Evolutionary conservation across 768 basidiomycete genomes (phyloP).

Genomic region (Rhodotorula diobovata): DNA sequence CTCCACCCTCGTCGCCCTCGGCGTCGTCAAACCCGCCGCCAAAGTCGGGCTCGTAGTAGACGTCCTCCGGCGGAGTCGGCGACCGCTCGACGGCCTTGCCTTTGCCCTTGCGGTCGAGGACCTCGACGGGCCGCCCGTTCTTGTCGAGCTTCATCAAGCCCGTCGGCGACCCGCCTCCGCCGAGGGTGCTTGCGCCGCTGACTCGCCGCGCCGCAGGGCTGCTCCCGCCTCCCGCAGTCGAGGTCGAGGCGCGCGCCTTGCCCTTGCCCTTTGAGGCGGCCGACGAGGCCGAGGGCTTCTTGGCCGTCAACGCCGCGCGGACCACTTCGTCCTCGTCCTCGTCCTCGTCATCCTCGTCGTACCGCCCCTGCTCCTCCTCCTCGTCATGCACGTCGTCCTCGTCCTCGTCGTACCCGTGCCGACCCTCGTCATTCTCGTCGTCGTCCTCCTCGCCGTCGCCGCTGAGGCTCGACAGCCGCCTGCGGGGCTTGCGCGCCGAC

Average conservation of each 20-base stretch:
- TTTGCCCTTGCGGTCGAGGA: slow-evolving; percentile 16
- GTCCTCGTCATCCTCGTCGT: background rate
- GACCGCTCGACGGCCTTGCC: slow-evolving; percentile 1
- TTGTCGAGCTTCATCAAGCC: slow-evolving; percentile 22
- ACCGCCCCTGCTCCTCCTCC: background rate
- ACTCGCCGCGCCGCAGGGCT: background rate
- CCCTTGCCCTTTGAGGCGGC: slow-evolving; percentile 20
- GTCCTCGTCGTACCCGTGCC: background rate
- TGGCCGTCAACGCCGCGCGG: background rate
- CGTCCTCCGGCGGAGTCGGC: background rate
- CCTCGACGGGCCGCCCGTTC: slow-evolving; percentile 15
- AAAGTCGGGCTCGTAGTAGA: slow-evolving; percentile 13
- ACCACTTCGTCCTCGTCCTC: slow-evolving; percentile 22
- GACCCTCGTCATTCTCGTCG: too few relatives aligned
- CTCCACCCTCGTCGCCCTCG: background rate
- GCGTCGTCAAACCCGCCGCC: slow-evolving; percentile 9
- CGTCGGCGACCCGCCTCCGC: background rate
- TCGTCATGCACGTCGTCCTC: background rate
- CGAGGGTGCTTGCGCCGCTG: background rate
- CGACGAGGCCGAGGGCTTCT: slow-evolving; percentile 8
- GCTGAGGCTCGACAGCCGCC: slow-evolving; percentile 14
- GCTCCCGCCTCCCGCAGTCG: background rate
- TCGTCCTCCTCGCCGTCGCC: slow-evolving; percentile 1
- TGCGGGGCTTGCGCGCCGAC: background rate
- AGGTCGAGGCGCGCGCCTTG: slow-evolving; percentile 12